Evolutionary conservation across 148 eudicot genomes (phyloP).

Genomic region (Chenopodium berlandieri): DNA sequence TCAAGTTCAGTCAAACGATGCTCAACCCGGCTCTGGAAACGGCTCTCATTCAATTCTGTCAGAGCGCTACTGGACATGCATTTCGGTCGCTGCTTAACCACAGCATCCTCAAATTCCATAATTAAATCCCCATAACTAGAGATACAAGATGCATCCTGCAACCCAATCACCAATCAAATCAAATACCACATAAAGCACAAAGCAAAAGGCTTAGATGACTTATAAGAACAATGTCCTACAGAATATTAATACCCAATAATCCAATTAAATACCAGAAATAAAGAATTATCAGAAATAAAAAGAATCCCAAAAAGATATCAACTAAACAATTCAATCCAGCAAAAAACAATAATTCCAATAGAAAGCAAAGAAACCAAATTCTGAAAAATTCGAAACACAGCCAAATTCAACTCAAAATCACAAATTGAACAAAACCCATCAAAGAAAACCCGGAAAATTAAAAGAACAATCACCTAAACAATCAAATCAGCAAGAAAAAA

Average conservation of each 20-base stretch:
- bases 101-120: slow-evolving; percentile 81
- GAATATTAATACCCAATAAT: neutral
- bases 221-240: neutral
- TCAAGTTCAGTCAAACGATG: slow-evolving; percentile 82
- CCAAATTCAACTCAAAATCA: slow-evolving; percentile 4
- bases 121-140: slow-evolving; percentile 67
- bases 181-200: slow-evolving; percentile 2
- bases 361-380: neutral
- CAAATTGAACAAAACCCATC: slow-evolving; percentile 19
- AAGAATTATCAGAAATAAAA: neutral
- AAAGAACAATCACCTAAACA: neutral
- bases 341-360: neutral
- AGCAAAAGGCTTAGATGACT: neutral
- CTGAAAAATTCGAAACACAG: neutral
- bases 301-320: neutral
- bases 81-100: slow-evolving; percentile 61
- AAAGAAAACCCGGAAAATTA: neutral
- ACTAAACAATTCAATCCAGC: neutral
- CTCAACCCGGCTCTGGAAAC: slow-evolving; percentile 61
- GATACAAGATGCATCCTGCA: slow-evolving; percentile 48
- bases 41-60: slow-evolving; percentile 53
- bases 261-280: neutral
- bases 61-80: slow-evolving; percentile 58
- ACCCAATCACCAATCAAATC: slow-evolving; percentile 4
- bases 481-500: slow-evolving; percentile 2